Evolutionary conservation across 2,329 filamentous ascomycete genomes (phyloP).

Genomic region (Cladosporium sp.): DNA sequence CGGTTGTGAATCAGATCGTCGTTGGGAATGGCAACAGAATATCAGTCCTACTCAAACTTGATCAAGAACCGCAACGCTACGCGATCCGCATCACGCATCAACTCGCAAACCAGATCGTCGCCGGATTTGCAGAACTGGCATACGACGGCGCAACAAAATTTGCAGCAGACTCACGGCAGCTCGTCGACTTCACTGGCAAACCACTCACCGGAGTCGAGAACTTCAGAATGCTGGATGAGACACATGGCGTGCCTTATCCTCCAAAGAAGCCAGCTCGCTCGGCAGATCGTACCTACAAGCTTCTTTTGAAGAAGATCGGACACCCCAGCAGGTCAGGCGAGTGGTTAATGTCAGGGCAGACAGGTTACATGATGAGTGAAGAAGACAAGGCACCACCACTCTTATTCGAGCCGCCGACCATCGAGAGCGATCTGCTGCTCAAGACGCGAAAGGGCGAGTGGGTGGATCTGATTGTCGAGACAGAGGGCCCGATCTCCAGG

Average conservation of each 20-base stretch:
- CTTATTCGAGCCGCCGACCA: background rate
- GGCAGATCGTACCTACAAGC: conserved; percentile 23
- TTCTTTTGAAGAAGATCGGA: conserved; percentile 24
- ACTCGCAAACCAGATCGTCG: background rate
- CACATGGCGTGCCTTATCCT: conserved; percentile 23
- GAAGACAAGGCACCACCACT: background rate
- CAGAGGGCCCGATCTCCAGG: background rate
- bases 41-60: conserved; percentile 44
- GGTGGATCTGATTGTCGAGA: background rate
- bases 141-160: background rate
- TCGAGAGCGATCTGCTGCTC: conserved; percentile 5
- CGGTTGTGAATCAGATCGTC: conserved; percentile 49
- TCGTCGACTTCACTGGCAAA: background rate
- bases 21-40: conserved; percentile 57
- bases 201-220: conserved; percentile 37
- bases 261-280: conserved; percentile 15
- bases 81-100: background rate
- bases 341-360: conserved; percentile 24
- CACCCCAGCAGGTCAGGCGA: conserved; percentile 23
- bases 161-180: background rate
- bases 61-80: background rate
- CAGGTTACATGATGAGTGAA: conserved; percentile 22
- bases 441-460: background rate
- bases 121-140: background rate
- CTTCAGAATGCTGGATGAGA: conserved; percentile 25